Conservation (phyloP, 1,284 basidiomycete genomes). For the Ganoderma boninense region DNA sequence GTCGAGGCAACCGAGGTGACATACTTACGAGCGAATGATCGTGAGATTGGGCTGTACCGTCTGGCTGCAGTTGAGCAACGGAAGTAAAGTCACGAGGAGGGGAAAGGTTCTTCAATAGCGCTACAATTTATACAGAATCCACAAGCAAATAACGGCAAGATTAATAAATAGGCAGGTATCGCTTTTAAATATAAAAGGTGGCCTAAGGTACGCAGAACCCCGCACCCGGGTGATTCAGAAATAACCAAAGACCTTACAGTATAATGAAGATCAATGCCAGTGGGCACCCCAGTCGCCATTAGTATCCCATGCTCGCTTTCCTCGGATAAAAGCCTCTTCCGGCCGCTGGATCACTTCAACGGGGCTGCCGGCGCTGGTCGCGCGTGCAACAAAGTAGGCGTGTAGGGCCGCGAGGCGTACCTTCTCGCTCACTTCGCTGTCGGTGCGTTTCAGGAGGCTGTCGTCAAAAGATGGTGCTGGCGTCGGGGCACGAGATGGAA, state of each 20-base stretch:
- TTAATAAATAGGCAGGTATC: neutral
- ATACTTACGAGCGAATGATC: neutral
- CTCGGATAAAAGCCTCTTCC: slow-evolving; percentile 32
- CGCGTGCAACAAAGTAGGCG: slow-evolving; percentile 32
- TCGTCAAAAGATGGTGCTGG: slow-evolving; percentile 29
- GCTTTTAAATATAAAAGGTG: neutral
- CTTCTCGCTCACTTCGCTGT: slow-evolving; percentile 33
- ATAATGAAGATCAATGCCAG: neutral
- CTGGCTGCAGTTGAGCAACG: neutral
- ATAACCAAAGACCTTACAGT: neutral
- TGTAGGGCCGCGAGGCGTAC: slow-evolving; percentile 34
- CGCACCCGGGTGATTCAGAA: neutral
- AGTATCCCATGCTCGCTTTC: slow-evolving; percentile 18
- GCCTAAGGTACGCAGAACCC: neutral
- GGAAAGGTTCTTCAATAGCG: neutral
- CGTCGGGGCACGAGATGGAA: slow-evolving; percentile 12
- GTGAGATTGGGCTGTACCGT: neutral
- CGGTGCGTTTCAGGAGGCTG: slow-evolving; percentile 27
- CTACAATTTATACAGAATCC: neutral
- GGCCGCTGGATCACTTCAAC: slow-evolving; percentile 36
- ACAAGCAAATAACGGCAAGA: neutral
- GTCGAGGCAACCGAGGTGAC: neutral
- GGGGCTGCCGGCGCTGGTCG: slow-evolving; percentile 26
- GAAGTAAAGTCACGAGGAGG: neutral
- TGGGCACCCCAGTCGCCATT: neutral